A percentile compares a stretch with the other conserved stretches of the same genome.
Evolutionary conservation across 2,329 filamentous ascomycete species (phyloP).

Genomic region (Talaromyces atroroseus): DNA sequence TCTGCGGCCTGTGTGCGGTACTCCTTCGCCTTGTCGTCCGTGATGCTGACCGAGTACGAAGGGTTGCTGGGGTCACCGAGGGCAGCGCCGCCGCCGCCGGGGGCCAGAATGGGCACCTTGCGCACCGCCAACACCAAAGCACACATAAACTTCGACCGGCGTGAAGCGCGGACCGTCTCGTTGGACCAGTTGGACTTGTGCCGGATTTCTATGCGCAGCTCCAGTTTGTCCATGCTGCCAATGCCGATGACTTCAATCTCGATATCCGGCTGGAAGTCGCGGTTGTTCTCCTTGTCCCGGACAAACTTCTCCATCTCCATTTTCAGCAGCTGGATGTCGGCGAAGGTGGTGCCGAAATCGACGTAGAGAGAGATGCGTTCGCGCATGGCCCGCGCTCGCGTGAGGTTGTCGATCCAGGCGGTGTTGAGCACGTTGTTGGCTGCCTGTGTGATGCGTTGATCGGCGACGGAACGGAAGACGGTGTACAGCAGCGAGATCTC

Average conservation of each 20-base stretch:
- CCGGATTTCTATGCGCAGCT: constrained; percentile 74
- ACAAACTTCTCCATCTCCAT: constrained; percentile 83
- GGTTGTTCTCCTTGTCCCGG: constrained; percentile 71
- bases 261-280: constrained; percentile 86
- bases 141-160: constrained; percentile 95
- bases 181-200: constrained; percentile 95
- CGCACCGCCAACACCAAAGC: constrained; percentile 79
- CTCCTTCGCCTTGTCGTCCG: constrained; percentile 60
- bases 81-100: constrained; percentile 64
- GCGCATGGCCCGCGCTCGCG: constrained; percentile 84
- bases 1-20: constrained; percentile 57
- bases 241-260: constrained; percentile 72
- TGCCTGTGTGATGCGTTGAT: constrained; percentile 72
- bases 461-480: constrained; percentile 78
- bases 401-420: constrained; percentile 92
- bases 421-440: constrained; percentile 90
- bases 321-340: constrained; percentile 81
- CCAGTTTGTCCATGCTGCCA: constrained; percentile 80
- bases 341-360: constrained; percentile 79
- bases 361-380: constrained; percentile 76
- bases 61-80: constrained; percentile 65
- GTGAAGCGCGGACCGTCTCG: constrained; percentile 70
- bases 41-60: constrained; percentile 70
- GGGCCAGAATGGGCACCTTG: constrained; percentile 78
- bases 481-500: constrained; percentile 92